Conservation (phyloP, 1,284 basidiomycete species). For the Trichosporon sp. region DNA sequence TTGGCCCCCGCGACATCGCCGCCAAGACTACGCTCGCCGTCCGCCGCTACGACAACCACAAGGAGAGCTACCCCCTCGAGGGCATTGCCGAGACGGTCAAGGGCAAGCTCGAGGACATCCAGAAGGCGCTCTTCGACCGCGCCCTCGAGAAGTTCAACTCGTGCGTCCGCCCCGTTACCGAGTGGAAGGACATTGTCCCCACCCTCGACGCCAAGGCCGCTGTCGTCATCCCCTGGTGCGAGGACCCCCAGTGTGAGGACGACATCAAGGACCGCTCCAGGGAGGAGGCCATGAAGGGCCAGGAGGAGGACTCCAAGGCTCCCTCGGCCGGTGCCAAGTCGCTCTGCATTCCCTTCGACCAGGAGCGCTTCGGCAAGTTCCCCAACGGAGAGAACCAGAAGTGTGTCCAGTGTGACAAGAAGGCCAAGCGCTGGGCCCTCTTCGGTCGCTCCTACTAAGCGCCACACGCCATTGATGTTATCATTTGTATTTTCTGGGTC, state of each 20-base stretch:
- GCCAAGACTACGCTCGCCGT: constrained; percentile 78
- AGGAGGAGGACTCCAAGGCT: constrained; percentile 84
- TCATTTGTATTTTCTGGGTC: constrained; percentile 3
- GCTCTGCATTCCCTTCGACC: constrained; percentile 94
- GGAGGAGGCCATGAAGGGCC: constrained; percentile 56
- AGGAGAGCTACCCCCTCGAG: constrained; percentile 65
- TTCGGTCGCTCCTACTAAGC: constrained; percentile 59
- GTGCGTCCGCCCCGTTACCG: constrained; percentile 66
- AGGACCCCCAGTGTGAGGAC: constrained; percentile 88
- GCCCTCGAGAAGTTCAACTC: constrained; percentile 71
- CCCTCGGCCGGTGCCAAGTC: constrained; percentile 98
- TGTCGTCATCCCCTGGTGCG: constrained; percentile 94
- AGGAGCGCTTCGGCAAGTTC: constrained; percentile 64
- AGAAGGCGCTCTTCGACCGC: constrained; percentile 76
- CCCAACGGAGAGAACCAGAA: constrained; percentile 68
- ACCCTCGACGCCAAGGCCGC: constrained; percentile 84
- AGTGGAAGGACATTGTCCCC: constrained; percentile 89
- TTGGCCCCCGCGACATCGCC: constrained; percentile 87
- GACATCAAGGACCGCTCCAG: constrained; percentile 92
- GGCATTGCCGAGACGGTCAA: constrained; percentile 60
- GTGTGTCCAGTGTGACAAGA: constrained; percentile 74
- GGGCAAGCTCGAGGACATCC: constrained; percentile 75
- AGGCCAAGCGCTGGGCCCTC: constrained; percentile 87
- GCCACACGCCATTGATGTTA: not conserved
- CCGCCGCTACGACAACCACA: constrained; percentile 79